Base-by-base conservation (phyloP, 179 eudicot species). In the Heliamphora pulchella region DNA sequence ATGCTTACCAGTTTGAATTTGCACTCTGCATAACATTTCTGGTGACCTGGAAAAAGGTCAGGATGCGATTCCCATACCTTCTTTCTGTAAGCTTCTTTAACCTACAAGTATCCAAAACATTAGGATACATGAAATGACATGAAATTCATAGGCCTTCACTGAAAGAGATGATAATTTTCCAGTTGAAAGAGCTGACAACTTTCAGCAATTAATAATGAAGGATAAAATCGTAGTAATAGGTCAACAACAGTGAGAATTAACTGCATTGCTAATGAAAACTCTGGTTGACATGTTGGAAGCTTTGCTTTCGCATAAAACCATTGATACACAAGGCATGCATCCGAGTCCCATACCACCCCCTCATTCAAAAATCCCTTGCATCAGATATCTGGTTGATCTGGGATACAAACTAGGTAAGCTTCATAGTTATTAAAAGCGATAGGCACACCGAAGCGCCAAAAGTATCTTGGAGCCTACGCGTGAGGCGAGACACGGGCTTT, bases 1-100 rank as follows among this genome's bases (percentile, higher is more conserved):
- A 74, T 4, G 72, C 75, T 61, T 70, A 89, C 92, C 89, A 82
- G 41, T 76, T 90, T 90, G 83, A 90, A 90, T 31, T 81, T 85
- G 57, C 86, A 66, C 80, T 90, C 93, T 3, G 93, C 93, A 62
- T 78, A 55, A 59, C 78, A 77, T 53, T 86, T 86, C 75, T 80
- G 50, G 76, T 82, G 69, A 66, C 78, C 66, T 6, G 93, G 91
- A 74, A 88, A 87, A 44, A 89, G 90, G 78, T 90, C 93, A 15
- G 93, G 93, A 74, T 90, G 93, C 67, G 86, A 86, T 79, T 90
- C 91, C 91, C 88, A 90, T 57, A 83, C 93, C 81, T 84, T 86
- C 55, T 75, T 87, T 80, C 81, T 88, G 78, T 90, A 90, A 15
- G 93, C 93, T 59, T 85, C 89, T 87, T 90, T 90, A 67, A 88